Conservation (phyloP, 345 rosid species). For the Eucalyptus marginata region DNA sequence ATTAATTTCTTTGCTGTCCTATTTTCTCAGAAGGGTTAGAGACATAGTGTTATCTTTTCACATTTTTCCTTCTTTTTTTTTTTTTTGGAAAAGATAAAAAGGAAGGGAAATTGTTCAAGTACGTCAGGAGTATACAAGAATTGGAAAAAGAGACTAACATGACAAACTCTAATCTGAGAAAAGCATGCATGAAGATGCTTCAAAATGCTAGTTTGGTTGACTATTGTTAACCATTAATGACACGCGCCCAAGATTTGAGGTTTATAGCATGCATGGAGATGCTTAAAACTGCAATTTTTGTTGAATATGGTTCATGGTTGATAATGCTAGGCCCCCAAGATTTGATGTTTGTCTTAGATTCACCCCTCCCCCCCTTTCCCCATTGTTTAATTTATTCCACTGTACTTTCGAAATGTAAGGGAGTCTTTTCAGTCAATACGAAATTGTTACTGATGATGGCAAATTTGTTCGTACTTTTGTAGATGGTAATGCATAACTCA, state of each 20-base stretch:
- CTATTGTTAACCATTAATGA: not conserved
- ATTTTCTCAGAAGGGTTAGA: not conserved
- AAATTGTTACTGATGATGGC: not conserved
- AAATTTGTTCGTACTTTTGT: not conserved
- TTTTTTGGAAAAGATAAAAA: not conserved
- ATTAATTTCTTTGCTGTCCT: not conserved
- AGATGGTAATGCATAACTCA: not conserved
- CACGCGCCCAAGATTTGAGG: not conserved
- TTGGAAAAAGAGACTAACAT: not conserved
- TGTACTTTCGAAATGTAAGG: not conserved
- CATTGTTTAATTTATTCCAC: not conserved
- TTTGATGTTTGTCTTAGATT: not conserved
- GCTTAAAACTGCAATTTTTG: not conserved
- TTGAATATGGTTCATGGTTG: not conserved
- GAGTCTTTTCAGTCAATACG: not conserved
- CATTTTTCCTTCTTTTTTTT: not conserved
- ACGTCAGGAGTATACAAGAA: not conserved
- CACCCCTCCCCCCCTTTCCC: not conserved
- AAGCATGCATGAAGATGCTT: not conserved
- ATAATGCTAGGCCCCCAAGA: not conserved
- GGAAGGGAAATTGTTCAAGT: not conserved
- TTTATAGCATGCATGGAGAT: not conserved
- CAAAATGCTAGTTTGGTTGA: not conserved
- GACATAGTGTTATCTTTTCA: not conserved
- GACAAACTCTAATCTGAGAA: not conserved